A percentile compares a stretch with the other conserved stretches of the same genome.
phyloP scores from a whole-genome alignment of 2,329 filamentous ascomycete genomes.

The Colletotrichum tanaceti region DNA sequence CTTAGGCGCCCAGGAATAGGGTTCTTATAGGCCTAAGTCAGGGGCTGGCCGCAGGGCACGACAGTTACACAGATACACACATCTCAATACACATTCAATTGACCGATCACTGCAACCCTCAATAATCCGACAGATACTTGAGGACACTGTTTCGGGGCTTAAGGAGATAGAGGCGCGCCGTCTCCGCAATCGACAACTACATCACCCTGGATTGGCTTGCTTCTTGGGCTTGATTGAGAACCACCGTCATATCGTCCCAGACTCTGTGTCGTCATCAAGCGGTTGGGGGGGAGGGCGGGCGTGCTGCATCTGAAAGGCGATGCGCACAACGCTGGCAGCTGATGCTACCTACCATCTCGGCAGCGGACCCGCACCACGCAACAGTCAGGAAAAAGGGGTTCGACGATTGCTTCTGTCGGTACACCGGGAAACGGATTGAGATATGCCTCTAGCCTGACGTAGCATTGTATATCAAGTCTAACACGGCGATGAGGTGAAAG shows the following conservation, averaged over 20 bases:
- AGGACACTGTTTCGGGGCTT: too few species aligned
- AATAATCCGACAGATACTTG: too few species aligned
- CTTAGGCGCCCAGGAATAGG: too few species aligned
- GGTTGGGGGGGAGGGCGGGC: too few species aligned
- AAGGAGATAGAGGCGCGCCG: neutral
- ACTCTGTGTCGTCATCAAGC: neutral
- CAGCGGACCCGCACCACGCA: constrained; percentile 15
- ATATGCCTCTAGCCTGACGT: neutral
- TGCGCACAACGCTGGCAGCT: neutral
- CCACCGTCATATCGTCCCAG: neutral
- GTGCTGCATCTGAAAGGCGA: neutral
- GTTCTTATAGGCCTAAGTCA: too few species aligned
- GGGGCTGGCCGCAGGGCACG: too few species aligned
- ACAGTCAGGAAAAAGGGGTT: constrained; percentile 2
- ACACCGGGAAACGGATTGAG: constrained; percentile 1
- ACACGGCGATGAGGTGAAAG: constrained; percentile 7
- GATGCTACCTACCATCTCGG: constrained; percentile 13
- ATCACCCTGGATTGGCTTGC: constrained; percentile 2
- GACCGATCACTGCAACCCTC: too few species aligned
- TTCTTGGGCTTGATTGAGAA: constrained; percentile 12
- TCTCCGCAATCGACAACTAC: neutral
- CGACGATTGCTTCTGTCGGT: constrained; percentile 3
- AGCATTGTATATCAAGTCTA: constrained; percentile 8
- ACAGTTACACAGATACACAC: too few species aligned
- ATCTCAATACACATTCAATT: too few species aligned